Base-by-base conservation (phyloP, 306 rosid species). In the Pachyrhizus erosus region DNA sequence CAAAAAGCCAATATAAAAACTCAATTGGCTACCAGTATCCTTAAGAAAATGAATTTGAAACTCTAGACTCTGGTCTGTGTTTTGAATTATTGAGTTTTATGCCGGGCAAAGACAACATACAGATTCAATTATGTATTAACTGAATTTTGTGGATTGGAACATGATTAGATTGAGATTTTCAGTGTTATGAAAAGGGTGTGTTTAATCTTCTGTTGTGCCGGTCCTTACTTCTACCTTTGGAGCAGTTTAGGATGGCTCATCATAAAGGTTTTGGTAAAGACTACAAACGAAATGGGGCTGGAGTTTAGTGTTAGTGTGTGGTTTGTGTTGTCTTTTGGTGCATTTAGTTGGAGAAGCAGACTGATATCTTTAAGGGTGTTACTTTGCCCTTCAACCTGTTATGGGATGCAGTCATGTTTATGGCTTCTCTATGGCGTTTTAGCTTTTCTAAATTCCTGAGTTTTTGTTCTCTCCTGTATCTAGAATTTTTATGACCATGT, bases 311-410 rank as follows among this genome's bases (percentile, higher is more conserved):
- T 48, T 9, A 2, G n/a, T 12, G 65, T 78, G 65, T 27, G 37
- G 34, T 20, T 21, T 66, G 31, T 39, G 37, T 58, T 15, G 27
- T 46, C 26, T 42, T 49, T 31, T 66, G 58, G 54, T 3, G 11
- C 39, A 66, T 52, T 67, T 67, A 37, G 40, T 78, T 39, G 34
- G 40, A 68, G 31, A 18, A n/a, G 69, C 14, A 5, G 34, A 14
- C 11, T 18, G 62, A n/a, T 73, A 42, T 57, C 33, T n/a, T 40
- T 68, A 29, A 79, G 83, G 61, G 42, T 37, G 42, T 37, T 37
- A 37, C 42, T 39, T 40, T 40, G 3, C 21, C 24, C 70, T 64
- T 33, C 43, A 31, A 17, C 65, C 2, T 54, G 23, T 57, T 57
- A 8, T 10, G 7, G 72, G 24, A 48, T 58, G 14, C 60, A 8